phyloP scores from a whole-genome alignment of 1,284 basidiomycete species.

The Ustilago trichophora region DNA sequence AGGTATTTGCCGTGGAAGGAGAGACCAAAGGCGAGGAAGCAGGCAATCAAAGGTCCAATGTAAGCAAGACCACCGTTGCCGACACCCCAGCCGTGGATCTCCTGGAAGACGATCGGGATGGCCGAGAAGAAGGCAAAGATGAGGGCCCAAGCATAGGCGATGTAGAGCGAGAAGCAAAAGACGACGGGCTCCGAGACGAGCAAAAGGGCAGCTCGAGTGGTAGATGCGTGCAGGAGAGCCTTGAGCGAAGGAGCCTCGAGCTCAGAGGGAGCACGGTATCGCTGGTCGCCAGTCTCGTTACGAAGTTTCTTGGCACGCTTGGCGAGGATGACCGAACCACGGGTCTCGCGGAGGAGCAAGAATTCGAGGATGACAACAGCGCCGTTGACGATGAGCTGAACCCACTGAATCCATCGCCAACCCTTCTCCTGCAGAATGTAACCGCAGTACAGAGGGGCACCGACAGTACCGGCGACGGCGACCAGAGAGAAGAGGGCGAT shows the following conservation, averaged over 20 bases:
- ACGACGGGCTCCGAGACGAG: conserved; percentile 65
- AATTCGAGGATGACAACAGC: conserved; percentile 61
- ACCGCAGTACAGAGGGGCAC: conserved; percentile 59
- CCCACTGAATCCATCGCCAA: conserved; percentile 66
- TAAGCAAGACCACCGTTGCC: conserved; percentile 66
- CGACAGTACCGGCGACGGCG: conserved; percentile 61
- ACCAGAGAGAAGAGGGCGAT: conserved; percentile 65
- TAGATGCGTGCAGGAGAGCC: conserved; percentile 60
- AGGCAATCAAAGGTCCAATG: conserved; percentile 61
- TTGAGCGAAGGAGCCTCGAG: conserved; percentile 65
- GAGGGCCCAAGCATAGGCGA: conserved; percentile 61
- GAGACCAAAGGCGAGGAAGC: conserved; percentile 60
- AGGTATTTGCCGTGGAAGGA: conserved; percentile 56
- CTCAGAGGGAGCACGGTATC: conserved; percentile 64
- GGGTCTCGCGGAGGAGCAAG: conserved; percentile 65
- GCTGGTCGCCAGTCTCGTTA: conserved; percentile 63
- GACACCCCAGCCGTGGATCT: conserved; percentile 64
- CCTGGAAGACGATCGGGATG: conserved; percentile 65
- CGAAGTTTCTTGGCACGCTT: conserved; percentile 61
- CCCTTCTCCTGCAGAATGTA: conserved; percentile 63
- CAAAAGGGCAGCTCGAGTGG: conserved; percentile 60
- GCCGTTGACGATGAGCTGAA: conserved; percentile 61
- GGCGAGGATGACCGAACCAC: conserved; percentile 64
- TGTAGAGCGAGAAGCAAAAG: conserved; percentile 63
- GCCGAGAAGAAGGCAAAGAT: conserved; percentile 64